Percentiles rank a stretch among this genome's conserved stretches.
phyloP scores from a whole-genome alignment of 768 basidiomycete genomes.

The Suillus americanus region DNA sequence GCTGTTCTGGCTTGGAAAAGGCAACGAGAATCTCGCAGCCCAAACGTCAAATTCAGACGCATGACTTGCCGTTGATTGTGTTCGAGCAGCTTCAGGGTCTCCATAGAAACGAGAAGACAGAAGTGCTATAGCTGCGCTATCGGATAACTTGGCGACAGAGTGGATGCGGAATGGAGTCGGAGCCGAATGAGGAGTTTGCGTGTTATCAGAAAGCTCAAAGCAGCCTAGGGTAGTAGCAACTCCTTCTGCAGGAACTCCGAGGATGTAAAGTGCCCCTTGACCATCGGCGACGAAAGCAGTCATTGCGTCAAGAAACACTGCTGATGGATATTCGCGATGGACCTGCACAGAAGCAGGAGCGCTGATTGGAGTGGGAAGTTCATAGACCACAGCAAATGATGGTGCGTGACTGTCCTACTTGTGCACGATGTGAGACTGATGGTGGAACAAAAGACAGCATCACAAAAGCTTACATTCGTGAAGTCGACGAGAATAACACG shows the following conservation, averaged over 20 bases:
- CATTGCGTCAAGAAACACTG: slow-evolving; percentile 50
- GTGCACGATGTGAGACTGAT: slow-evolving; percentile 11
- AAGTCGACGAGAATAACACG: slow-evolving; percentile 61
- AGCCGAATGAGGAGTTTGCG: slow-evolving; percentile 21
- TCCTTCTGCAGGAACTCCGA: slow-evolving; percentile 43
- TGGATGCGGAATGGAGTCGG: slow-evolving; percentile 40
- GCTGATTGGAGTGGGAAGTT: slow-evolving; percentile 56
- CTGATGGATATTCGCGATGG: slow-evolving; percentile 76
- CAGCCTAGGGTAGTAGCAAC: slow-evolving; percentile 48
- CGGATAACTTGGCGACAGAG: slow-evolving; percentile 35
- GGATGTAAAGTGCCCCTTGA: slow-evolving; percentile 60
- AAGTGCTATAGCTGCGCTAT: slow-evolving; percentile 43
- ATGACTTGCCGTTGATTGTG: slow-evolving; percentile 17
- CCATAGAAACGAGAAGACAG: slow-evolving; percentile 61
- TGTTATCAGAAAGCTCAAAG: slow-evolving; percentile 42
- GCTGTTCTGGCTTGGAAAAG: slow-evolving; percentile 31
- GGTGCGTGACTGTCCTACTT: slow-evolving; percentile 55
- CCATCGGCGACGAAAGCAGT: slow-evolving; percentile 68
- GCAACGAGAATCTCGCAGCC: slow-evolving; percentile 53
- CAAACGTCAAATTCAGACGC: slow-evolving; percentile 60
- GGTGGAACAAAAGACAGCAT: background rate
- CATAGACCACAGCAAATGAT: slow-evolving; percentile 54
- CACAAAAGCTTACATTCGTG: slow-evolving; percentile 48
- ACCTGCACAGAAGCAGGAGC: slow-evolving; percentile 37
- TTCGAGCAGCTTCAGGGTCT: slow-evolving; percentile 17